Evolutionary conservation across 139 green algal species (phyloP).

Genomic region (Chlorella sorokiniana): DNA sequence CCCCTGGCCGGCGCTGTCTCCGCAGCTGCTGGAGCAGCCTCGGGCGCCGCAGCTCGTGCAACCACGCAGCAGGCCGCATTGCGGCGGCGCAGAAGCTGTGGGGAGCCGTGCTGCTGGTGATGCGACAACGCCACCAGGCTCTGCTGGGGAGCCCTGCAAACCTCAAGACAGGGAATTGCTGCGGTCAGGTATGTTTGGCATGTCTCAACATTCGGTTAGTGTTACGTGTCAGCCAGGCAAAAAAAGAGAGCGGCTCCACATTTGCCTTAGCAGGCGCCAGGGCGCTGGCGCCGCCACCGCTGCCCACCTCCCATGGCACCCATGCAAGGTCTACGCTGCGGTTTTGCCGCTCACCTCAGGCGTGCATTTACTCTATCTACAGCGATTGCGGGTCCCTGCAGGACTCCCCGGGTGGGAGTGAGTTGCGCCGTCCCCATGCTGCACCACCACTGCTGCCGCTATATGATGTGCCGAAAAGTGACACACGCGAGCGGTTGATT

Average conservation of each 20-base stretch:
- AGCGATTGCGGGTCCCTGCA: no score
- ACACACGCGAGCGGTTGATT: no score
- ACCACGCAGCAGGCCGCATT: background rate
- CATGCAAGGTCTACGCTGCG: background rate
- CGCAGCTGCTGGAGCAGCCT: background rate
- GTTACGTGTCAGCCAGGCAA: no score
- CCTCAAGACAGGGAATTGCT: background rate
- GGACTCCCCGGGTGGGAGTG: no score
- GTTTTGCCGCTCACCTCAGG: no score
- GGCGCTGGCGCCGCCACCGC: background rate
- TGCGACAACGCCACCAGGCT: background rate
- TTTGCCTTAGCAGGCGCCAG: background rate
- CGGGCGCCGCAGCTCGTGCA: background rate
- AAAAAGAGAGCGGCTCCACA: no score
- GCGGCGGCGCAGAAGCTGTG: background rate
- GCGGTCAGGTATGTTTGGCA: background rate
- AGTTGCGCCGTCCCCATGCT: no score
- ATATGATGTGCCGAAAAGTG: no score
- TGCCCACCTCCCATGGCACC: background rate
- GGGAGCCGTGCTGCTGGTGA: slow-evolving; percentile 20
- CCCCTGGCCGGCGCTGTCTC: background rate
- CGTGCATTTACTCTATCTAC: no score
- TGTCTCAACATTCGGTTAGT: no score
- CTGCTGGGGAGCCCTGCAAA: background rate
- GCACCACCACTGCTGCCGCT: no score